phyloP scores from a whole-genome alignment of 2,329 filamentous ascomycete genomes.

The Exophiala oligosperma region DNA sequence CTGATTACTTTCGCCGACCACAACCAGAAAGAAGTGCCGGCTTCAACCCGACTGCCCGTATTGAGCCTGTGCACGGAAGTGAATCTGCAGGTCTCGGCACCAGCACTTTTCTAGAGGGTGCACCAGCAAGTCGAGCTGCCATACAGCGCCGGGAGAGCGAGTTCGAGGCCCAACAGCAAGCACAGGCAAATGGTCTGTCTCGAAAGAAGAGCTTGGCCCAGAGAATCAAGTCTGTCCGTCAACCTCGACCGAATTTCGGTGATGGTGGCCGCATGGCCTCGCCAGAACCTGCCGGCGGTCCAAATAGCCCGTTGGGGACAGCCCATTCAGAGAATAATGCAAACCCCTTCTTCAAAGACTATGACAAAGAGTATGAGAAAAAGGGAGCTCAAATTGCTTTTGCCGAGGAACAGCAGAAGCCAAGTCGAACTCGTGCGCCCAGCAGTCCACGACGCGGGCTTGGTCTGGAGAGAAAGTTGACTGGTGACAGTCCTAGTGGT shows the following conservation, averaged over 20 bases:
- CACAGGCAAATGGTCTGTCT: conserved; percentile 60
- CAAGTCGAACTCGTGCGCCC: conserved; percentile 48
- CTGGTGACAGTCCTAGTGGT: conserved; percentile 51
- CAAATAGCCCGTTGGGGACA: conserved; percentile 34
- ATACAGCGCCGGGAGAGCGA: conserved; percentile 76
- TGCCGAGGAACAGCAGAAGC: conserved; percentile 45
- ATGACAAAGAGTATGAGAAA: conserved; percentile 64
- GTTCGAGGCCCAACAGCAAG: conserved; percentile 53
- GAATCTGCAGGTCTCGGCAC: conserved; percentile 84
- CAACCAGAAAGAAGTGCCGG: conserved; percentile 40
- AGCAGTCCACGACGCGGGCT: conserved; percentile 59
- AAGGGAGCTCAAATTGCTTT: conserved; percentile 61
- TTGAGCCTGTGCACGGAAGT: conserved; percentile 77
- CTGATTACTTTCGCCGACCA: conserved; percentile 37
- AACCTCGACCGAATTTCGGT: conserved; percentile 57
- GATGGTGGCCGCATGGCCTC: conserved; percentile 59
- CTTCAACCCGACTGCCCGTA: conserved; percentile 68
- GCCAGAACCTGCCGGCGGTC: conserved; percentile 46
- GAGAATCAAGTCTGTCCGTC: conserved; percentile 69
- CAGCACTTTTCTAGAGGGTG: conserved; percentile 92
- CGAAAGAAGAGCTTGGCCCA: conserved; percentile 95
- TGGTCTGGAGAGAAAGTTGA: conserved; percentile 63
- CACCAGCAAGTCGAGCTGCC: conserved; percentile 78
- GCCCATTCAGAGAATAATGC: conserved; percentile 47
- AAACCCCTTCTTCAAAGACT: conserved; percentile 86